Evolutionary conservation across 208 protist species (phyloP).

Genomic region (Strigomonas galati): DNA sequence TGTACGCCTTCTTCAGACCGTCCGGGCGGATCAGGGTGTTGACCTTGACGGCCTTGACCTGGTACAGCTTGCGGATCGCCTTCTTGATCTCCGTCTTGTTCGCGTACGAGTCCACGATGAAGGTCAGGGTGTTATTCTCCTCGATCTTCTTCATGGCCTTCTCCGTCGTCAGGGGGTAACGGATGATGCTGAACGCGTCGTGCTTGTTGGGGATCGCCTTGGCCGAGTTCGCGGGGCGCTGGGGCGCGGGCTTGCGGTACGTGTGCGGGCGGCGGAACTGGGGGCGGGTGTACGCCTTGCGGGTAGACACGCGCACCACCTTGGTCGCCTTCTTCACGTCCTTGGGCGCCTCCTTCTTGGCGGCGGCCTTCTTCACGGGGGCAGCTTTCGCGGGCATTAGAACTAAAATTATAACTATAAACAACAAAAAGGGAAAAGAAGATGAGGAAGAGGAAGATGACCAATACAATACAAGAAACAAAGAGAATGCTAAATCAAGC

Average conservation of each 20-base stretch:
- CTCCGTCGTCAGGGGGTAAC: slow-evolving; percentile 98
- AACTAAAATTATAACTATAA: slow-evolving; percentile 6
- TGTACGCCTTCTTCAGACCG: slow-evolving; percentile 99
- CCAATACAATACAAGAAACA: too few species aligned
- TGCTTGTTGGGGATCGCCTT: slow-evolving; percentile 78
- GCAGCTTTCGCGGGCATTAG: slow-evolving; percentile 60
- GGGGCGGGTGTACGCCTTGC: slow-evolving; percentile 95
- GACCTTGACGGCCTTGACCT: slow-evolving; percentile 96
- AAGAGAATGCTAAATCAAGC: neutral
- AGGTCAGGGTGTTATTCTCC: slow-evolving; percentile 99
- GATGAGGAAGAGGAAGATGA: neutral
- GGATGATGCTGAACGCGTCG: slow-evolving; percentile 92
- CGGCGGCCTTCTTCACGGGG: slow-evolving; percentile 25
- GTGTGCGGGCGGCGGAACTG: slow-evolving; percentile 97
- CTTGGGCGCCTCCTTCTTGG: slow-evolving; percentile 50
- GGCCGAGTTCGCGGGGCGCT: slow-evolving; percentile 92
- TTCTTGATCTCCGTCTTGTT: slow-evolving; percentile 99
- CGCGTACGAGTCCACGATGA: slow-evolving; percentile 97
- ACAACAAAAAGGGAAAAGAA: slow-evolving; percentile 3
- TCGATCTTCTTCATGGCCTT: slow-evolving; percentile 99
- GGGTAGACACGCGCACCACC: slow-evolving; percentile 85
- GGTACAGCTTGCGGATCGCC: slow-evolving; percentile 98
- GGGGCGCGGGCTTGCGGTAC: slow-evolving; percentile 80
- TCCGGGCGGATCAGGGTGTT: slow-evolving; percentile 99
- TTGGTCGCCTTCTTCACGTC: slow-evolving; percentile 56